Evolutionary conservation across 257 asterid species (phyloP).

Genomic region (Jasminum sambac): DNA sequence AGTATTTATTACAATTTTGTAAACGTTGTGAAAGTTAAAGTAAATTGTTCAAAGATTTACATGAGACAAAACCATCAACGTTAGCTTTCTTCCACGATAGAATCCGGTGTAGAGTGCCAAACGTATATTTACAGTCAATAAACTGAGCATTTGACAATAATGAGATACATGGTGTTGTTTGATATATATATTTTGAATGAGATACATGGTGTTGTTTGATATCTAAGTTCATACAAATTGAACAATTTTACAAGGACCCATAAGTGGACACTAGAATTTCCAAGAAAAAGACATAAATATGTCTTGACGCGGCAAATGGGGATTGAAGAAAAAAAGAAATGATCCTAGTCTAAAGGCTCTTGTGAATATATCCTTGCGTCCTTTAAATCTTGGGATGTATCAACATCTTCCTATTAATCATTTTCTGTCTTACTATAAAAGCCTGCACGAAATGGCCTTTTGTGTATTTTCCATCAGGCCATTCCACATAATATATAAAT

Average conservation of each 20-base stretch:
- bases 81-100: too few species aligned
- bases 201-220: not conserved
- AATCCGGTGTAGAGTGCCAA: too few species aligned
- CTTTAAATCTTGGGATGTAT: not conserved
- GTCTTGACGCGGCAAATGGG: constrained; percentile 1
- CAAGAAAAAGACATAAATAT: not conserved
- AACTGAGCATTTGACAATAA: too few species aligned
- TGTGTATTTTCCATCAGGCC: not conserved
- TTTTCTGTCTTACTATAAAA: constrained; percentile 1
- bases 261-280: not conserved
- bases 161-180: not conserved
- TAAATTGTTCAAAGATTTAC: too few species aligned
- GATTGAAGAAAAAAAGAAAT: not conserved
- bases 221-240: not conserved
- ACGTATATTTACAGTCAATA: too few species aligned
- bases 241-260: not conserved
- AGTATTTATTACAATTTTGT: too few species aligned
- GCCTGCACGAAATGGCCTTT: not conserved
- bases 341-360: not conserved
- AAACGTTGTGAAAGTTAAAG: too few species aligned
- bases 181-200: too few species aligned
- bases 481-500: not conserved
- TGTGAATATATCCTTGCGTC: not conserved
- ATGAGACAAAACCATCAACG: too few species aligned
- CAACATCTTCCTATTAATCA: not conserved